phyloP scores from a whole-genome alignment of 2,329 filamentous ascomycete genomes.

The Sclerotinia minor region DNA sequence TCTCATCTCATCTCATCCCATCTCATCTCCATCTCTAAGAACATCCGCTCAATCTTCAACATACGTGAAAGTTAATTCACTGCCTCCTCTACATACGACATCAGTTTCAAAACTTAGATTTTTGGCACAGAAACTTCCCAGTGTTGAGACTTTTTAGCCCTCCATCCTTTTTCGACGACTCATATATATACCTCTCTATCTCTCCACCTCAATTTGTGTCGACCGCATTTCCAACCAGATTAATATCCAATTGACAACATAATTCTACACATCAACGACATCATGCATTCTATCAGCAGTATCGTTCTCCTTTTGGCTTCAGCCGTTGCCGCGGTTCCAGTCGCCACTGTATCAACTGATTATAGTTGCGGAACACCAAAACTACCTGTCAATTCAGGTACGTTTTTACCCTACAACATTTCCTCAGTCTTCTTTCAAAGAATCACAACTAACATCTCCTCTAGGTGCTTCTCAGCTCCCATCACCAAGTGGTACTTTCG shows the following conservation, averaged over 20 bases:
- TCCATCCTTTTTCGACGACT: neutral
- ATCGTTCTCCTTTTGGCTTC: slow-evolving; percentile 7
- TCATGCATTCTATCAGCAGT: slow-evolving; percentile 5
- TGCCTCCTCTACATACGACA: neutral
- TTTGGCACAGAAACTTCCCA: neutral
- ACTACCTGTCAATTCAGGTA: slow-evolving; percentile 19
- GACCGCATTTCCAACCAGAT: neutral
- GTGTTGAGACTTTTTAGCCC: neutral
- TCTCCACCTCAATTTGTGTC: neutral
- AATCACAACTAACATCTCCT: slow-evolving; percentile 10
- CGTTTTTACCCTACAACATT: neutral
- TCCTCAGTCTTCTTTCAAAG: neutral
- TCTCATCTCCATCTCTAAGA: neutral
- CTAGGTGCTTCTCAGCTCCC: slow-evolving; percentile 35
- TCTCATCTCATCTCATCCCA: neutral
- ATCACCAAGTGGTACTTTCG: slow-evolving; percentile 34
- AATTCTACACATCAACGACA: neutral
- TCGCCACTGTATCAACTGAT: neutral
- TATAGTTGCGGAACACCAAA: neutral
- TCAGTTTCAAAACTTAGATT: neutral
- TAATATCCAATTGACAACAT: neutral
- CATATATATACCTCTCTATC: neutral
- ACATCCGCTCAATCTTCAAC: neutral
- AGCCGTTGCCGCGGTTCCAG: slow-evolving; percentile 15
- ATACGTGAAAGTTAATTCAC: neutral